phyloP scores from a whole-genome alignment of 345 rosid species.

The Citrus unshiu region DNA sequence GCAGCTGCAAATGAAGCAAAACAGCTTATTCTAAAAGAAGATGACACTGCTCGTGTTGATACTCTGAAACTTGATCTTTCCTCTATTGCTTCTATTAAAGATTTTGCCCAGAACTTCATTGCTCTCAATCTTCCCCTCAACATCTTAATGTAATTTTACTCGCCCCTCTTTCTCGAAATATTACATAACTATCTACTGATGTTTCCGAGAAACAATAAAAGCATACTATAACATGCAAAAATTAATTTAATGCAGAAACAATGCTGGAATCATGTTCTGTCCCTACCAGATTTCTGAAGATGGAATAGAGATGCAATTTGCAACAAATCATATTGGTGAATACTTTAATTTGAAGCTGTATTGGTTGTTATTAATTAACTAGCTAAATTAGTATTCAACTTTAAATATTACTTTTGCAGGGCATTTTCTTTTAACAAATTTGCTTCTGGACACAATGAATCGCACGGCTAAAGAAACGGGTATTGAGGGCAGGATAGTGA shows the following conservation, averaged over 20 bases:
- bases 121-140: conserved; percentile 68
- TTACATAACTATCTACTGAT: neutral
- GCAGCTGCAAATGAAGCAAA: conserved; percentile 72
- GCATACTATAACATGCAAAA: neutral
- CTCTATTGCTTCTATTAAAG: conserved; percentile 51
- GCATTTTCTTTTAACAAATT: conserved; percentile 81
- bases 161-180: neutral
- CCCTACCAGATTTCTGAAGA: conserved; percentile 74
- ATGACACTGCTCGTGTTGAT: conserved; percentile 44
- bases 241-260: conserved; percentile 47
- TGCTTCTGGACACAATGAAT: conserved; percentile 84
- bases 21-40: conserved; percentile 33
- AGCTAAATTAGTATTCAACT: neutral
- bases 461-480: conserved; percentile 49
- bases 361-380: neutral
- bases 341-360: neutral
- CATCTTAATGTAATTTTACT: conserved; percentile 55
- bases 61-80: conserved; percentile 55
- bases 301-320: conserved; percentile 73
- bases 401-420: conserved; percentile 36
- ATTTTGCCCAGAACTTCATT: conserved; percentile 43
- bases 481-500: conserved; percentile 78
- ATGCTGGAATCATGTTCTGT: conserved; percentile 87
- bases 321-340: conserved; percentile 74
- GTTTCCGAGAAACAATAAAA: neutral